Conservation (phyloP, 2,329 filamentous ascomycete species). For the Anthostomella pinea region DNA sequence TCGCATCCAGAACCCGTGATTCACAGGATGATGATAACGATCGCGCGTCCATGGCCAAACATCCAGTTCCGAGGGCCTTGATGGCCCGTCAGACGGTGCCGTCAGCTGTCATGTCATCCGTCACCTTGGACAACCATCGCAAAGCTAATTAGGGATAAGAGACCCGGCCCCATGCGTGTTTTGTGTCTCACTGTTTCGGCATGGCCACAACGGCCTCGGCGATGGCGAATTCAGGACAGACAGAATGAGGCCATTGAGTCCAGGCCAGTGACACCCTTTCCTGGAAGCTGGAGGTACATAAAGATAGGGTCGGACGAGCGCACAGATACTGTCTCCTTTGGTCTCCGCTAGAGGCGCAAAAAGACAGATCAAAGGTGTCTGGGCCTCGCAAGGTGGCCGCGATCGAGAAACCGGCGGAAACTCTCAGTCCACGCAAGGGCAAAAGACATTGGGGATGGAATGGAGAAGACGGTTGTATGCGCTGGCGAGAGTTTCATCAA, state of each 20-base stretch:
- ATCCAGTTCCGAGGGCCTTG: slow-evolving; percentile 8
- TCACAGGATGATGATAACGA: slow-evolving; percentile 8
- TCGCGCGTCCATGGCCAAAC: slow-evolving; percentile 4
- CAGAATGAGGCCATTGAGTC: slow-evolving; percentile 13
- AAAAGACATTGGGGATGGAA: slow-evolving; percentile 18
- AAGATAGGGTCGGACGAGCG: no score
- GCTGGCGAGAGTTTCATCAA: slow-evolving; percentile 31
- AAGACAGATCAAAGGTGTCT: background rate
- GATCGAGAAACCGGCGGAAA: slow-evolving; percentile 12
- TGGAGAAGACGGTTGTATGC: slow-evolving; percentile 27
- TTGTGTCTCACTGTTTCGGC: slow-evolving; percentile 30
- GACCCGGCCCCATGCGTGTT: slow-evolving; percentile 24
- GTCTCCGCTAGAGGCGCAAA: slow-evolving; percentile 13
- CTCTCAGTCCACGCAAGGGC: slow-evolving; percentile 14
- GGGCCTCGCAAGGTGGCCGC: background rate
- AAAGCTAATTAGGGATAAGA: slow-evolving; percentile 14
- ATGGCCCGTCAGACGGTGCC: slow-evolving; percentile 12
- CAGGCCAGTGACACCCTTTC: slow-evolving; percentile 21
- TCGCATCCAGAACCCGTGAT: slow-evolving; percentile 19
- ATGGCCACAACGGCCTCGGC: slow-evolving; percentile 24
- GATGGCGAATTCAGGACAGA: slow-evolving; percentile 12
- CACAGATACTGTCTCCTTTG: no score
- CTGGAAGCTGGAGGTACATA: no score
- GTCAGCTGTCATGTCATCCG: slow-evolving; percentile 9
- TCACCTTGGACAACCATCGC: slow-evolving; percentile 7